Percentiles rank a stretch among this genome's conserved stretches.
Conservation (phyloP, 2,329 filamentous ascomycete genomes). For the Fusarium sp. region DNA sequence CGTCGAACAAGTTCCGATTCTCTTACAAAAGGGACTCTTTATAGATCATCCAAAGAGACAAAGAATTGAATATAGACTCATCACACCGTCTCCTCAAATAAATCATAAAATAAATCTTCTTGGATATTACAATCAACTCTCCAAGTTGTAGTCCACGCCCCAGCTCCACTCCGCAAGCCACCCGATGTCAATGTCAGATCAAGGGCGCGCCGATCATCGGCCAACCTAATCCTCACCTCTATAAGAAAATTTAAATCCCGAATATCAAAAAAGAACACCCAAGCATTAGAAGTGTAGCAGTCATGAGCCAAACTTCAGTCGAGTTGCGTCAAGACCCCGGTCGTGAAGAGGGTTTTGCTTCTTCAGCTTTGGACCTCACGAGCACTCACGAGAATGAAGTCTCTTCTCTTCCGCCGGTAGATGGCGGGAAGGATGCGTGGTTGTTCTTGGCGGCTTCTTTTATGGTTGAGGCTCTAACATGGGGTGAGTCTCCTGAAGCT, state of each 20-base stretch:
- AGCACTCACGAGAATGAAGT: neutral
- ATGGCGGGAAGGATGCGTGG: constrained; percentile 48
- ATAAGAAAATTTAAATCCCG: neutral
- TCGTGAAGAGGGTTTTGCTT: neutral
- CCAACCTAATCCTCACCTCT: neutral
- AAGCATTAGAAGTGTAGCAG: neutral
- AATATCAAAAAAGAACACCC: neutral
- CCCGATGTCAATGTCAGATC: constrained; percentile 4
- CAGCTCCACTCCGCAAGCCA: neutral
- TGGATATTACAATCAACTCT: too few species aligned
- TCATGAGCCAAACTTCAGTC: constrained; percentile 5
- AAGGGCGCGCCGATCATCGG: constrained; percentile 10
- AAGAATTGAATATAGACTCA: neutral
- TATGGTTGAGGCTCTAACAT: constrained; percentile 47
- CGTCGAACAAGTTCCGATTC: neutral
- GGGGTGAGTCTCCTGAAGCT: constrained; percentile 33
- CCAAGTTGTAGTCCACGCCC: neutral
- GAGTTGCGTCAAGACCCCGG: neutral
- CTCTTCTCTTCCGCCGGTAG: constrained; percentile 41
- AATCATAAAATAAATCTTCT: neutral
- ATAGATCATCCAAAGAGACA: rapidly evolving
- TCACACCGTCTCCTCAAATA: neutral
- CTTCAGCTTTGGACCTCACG: neutral
- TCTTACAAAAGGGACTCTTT: neutral
- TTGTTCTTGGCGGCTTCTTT: constrained; percentile 47